Evolutionary conservation across 176 grass and related monocot species (phyloP), one percentile per base, ranked within the genome.

Genomic region (Triticum monococcum): DNA sequence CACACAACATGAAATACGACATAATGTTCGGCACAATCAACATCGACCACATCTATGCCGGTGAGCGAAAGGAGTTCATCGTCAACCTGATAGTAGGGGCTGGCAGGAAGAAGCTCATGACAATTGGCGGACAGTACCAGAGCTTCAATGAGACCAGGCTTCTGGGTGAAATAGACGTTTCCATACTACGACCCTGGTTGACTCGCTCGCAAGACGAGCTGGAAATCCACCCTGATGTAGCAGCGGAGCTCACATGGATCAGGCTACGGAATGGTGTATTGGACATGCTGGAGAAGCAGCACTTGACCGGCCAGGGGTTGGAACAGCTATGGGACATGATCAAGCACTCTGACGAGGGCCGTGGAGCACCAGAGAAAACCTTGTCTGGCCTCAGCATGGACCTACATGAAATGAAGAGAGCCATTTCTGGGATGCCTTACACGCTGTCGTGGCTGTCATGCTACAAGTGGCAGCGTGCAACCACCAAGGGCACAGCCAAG

Each of bases 271-370:
- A 68, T 17, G 65, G 7, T 3, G 3, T 68, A 7, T 17, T 1
- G 2, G 30, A 1, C 65, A 33, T 68, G 65, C 28, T 68, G 5
- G 14, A 68, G 65, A 33, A 7, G 5, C 1, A 66, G 30, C 0
- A 33, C 11, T 0, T 68, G 28, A 9, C 30, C 14, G 5, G 0
- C 0, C 28, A 33, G 13, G 30, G 7, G 0, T 2, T 37, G 32
- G 7, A 69, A 10, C 0, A 33, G 65, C 6, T 33, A 7, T 68
- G 65, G 65, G 1, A 30, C 11, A 30, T 5, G 12, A 24, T 65
- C 10, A 65, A 26, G 63, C 0, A 13, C 3, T 14, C 63, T 3
- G 12, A 30, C 1, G n/a, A 65, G 10, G 25, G 63, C 5, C 63
- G 0, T 14, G 24, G 8, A 1, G 22, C 62, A 14, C 24, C 11